Conservation (phyloP, 208 protist species). For the Crithidia fasciculata region DNA sequence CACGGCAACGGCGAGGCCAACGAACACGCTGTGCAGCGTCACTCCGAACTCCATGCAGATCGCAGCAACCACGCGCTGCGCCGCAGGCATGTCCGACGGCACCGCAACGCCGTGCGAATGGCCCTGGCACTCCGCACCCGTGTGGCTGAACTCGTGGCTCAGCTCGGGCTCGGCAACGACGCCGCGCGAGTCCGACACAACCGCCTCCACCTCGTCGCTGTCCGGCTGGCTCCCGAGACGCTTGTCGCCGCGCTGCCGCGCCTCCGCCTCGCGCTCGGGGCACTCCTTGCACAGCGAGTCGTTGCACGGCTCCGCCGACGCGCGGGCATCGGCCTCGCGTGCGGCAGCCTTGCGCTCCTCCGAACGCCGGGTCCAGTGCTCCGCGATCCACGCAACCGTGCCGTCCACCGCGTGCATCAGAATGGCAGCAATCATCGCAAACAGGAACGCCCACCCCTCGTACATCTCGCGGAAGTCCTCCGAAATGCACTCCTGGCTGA, state of each 20-base stretch:
- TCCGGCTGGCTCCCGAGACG: background rate
- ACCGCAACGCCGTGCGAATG: slow-evolving; percentile 28
- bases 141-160: background rate
- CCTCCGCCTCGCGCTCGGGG: slow-evolving; percentile 10
- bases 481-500: slow-evolving; percentile 45
- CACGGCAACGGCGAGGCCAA: slow-evolving; percentile 58
- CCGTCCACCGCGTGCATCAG: slow-evolving; percentile 69
- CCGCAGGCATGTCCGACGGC: slow-evolving; percentile 13
- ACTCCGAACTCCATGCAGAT: slow-evolving; percentile 75
- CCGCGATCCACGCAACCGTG: slow-evolving; percentile 30
- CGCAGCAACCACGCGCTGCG: slow-evolving; percentile 42
- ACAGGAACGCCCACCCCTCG: slow-evolving; percentile 55
- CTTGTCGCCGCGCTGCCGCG: background rate
- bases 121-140: slow-evolving; percentile 9
- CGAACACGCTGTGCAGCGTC: slow-evolving; percentile 73
- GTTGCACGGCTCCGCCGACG: slow-evolving; percentile 1
- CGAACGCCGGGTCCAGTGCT: slow-evolving; percentile 11
- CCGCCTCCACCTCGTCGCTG: slow-evolving; percentile 1
- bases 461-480: slow-evolving; percentile 43
- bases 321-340: no score
- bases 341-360: background rate
- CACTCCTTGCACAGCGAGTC: slow-evolving; percentile 17
- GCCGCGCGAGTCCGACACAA: background rate
- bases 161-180: background rate
- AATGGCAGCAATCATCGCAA: slow-evolving; percentile 57